Base-by-base conservation (phyloP, 352 stramenopile species). In the Pythium pectinolyticum region DNA sequence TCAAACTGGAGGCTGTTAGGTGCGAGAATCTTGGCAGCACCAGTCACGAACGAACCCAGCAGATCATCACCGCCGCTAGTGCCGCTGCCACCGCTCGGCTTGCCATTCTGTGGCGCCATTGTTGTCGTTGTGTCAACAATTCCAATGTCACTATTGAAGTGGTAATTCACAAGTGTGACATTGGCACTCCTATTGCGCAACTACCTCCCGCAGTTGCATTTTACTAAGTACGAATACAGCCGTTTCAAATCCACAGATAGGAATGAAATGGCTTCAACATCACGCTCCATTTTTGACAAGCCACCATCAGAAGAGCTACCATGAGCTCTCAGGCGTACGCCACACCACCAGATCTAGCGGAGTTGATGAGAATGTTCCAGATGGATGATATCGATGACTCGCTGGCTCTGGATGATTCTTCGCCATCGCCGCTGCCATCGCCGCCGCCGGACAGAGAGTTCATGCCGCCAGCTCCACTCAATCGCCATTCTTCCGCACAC, bases 1-100 rank as follows among this genome's bases (percentile, higher is more conserved):
- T 89, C 87, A 54, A 90, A 88, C 61, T 86, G 83, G 34, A 92
- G 57, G 47, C 77, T 89, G 51, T 92, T 92, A 34, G 83, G 83
- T 28, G 79, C 75, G 17, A 92, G 62, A 14, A 92, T 63, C 56
- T 86, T 74, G 46, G 70, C 68, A 2, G 77, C 77, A 20, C 73
- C 73, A 24, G 73, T 66, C 30, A 78, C 70, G 30, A 89, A 63
- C 50, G 67, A 61, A 5, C 55, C 63, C 41, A 89, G 53, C 41
- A 73, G 28, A 24, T 67, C 65, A 20, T 71, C 64, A 5, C 24
- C 11, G 20, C 34, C 30, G 31, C 56, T 20, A 5, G 15, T 9
- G 20, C 34, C 30, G 31, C 56, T 20, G 40, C 35, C 48, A 5
- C 35, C 50, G 8, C 28, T 19, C 7, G 24, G 5, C 32, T 63